Evolutionary conservation across 2,329 filamentous ascomycete species (phyloP).

Genomic region (Zasmidium cellare): DNA sequence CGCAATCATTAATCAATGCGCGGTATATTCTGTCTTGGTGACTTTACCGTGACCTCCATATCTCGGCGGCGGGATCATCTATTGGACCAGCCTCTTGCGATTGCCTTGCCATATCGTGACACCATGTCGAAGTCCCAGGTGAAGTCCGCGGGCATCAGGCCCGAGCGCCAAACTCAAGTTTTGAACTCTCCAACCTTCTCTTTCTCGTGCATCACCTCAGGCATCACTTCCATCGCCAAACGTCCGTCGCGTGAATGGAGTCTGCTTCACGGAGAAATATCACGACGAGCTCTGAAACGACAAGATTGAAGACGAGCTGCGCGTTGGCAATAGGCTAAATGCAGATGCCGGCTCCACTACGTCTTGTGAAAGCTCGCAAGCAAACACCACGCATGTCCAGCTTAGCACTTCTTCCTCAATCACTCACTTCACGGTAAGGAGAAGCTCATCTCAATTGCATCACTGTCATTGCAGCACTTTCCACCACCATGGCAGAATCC

Average conservation of each 20-base stretch:
- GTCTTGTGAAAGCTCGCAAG: background rate
- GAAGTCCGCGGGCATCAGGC: background rate
- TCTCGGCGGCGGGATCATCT: too few species aligned
- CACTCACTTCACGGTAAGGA: background rate
- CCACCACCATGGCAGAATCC: conserved; percentile 20
- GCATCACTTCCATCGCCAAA: background rate
- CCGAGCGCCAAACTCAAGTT: background rate
- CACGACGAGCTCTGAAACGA: background rate
- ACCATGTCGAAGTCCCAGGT: background rate
- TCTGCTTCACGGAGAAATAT: background rate
- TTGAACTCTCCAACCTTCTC: background rate
- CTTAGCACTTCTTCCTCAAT: background rate
- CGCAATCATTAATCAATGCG: background rate
- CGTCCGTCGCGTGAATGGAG: too few species aligned
- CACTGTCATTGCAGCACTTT: background rate
- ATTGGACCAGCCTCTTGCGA: too few species aligned
- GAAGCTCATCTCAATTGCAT: background rate
- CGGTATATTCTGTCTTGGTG: too few species aligned
- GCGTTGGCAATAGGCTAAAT: conserved; percentile 5
- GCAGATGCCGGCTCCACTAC: conserved; percentile 8
- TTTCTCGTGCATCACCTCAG: background rate
- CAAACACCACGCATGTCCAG: background rate
- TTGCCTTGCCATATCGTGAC: background rate
- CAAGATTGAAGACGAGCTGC: background rate
- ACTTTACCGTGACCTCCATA: too few species aligned